Evolutionary conservation across 2,329 filamentous ascomycete genomes (phyloP), one percentile per base, ranked within the genome.

Genomic region (Pyrenophora seminiperda): DNA sequence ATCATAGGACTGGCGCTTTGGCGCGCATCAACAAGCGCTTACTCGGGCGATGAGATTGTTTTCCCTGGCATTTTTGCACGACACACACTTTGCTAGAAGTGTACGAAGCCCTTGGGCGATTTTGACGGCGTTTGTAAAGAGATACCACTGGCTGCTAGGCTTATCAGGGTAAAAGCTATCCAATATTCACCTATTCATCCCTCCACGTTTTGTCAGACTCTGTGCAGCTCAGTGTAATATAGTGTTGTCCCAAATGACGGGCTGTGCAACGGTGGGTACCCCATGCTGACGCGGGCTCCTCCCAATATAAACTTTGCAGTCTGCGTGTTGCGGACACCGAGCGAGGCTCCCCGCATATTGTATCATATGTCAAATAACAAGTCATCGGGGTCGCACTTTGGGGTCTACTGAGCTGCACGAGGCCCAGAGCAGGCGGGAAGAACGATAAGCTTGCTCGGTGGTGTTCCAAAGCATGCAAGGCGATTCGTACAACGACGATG

Each of bases 31-130:
- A 47, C 47, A 42, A 53, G 47, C 50, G 46, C 53, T 54, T 40
- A 53, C 49, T 56, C 33, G 49, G 41, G 47, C 41, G 41, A 58
- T 53, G 50, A 45, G 41, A 43, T 43, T 31, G 30, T 48, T 53
- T 58, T 58, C 36, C 41, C 44, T 31, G 48, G 52, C 53, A 56
- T 56, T 45, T 51, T 58, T 62, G 63, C 62, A 61, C 42, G 48
- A 64, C 55, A 44, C 46, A 50, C 62, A 64, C 63, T 67, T 68
- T 68, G 34, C 52, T 49, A 68, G 64, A 66, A 65, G 66, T 67
- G 66, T 60, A 57, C 48, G 47, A 59, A 41, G 44, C 22, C 41
- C 56, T 41, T 46, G 45, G 42, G 31, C 32, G 45, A 53, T 56
- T 59, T 58, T 33, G 53, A 39, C 42, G 56, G 52, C 54, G 40